These are phyloP conservation scores for Endothia cerciana DNA, from an alignment of 2,329 filamentous ascomycete species.

Conservation along the genomic window DNA sequence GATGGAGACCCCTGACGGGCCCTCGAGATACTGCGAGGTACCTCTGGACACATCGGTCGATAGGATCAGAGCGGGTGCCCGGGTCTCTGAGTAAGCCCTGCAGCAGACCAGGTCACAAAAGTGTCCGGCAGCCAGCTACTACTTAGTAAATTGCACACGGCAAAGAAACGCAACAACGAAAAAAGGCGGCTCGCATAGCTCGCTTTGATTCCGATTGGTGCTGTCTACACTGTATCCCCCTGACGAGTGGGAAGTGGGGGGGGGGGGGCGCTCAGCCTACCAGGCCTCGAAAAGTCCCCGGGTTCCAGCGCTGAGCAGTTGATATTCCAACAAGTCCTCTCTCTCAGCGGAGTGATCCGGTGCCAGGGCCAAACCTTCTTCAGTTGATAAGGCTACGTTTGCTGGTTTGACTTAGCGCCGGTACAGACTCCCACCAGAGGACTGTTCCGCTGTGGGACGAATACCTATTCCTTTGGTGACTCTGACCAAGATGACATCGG, in stretches of 20 bases:
- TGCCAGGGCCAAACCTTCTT: not conserved
- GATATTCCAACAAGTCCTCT: not conserved
- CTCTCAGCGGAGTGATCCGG: not conserved
- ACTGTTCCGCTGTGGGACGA: not conserved
- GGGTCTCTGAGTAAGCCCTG: conserved; percentile 14
- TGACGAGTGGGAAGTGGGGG: too few relatives aligned
- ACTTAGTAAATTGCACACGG: not conserved
- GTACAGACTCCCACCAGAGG: not conserved
- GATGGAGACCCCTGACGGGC: not conserved
- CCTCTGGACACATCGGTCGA: not conserved
- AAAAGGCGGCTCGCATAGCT: not conserved
- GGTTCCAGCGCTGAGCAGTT: not conserved
- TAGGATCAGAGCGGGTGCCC: not conserved
- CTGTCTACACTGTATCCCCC: not conserved
- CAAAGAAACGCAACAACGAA: not conserved
- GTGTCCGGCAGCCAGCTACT: not conserved
- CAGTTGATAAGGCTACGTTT: conserved; percentile 1
- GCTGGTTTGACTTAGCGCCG: not conserved
- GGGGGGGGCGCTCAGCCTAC: too few relatives aligned
- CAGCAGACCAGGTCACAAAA: not conserved
- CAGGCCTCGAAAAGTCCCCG: not conserved
- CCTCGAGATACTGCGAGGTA: not conserved
- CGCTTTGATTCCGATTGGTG: conserved; percentile 9
- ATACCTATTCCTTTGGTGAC: not conserved
- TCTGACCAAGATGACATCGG: conserved; percentile 7